These are phyloP conservation scores for Nemania abortiva DNA, from an alignment of 2,329 filamentous ascomycete genomes.

Conservation along the genomic window DNA sequence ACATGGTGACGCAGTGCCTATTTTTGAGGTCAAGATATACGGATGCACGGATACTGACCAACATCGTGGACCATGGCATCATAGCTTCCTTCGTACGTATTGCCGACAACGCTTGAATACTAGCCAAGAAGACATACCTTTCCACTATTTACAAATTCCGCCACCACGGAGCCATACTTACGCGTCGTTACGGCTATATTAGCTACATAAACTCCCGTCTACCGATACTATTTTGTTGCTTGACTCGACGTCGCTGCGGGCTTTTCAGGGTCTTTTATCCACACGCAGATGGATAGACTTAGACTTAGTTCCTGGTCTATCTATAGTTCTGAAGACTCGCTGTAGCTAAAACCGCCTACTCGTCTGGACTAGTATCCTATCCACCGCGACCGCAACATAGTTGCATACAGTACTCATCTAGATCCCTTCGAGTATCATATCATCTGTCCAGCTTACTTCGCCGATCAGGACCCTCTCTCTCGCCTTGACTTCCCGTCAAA, in stretches of 20 bases:
- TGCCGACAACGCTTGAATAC: neutral
- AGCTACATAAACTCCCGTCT: neutral
- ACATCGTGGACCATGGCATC: conserved; percentile 9
- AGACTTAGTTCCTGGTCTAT: neutral
- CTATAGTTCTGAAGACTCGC: neutral
- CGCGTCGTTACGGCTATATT: conserved; percentile 3
- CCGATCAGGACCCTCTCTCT: conserved; percentile 12
- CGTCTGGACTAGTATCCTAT: too few relatives aligned
- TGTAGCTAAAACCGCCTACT: conserved; percentile 1
- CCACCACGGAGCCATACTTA: conserved; percentile 8
- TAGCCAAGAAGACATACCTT: neutral
- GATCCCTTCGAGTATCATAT: neutral
- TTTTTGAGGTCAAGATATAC: conserved; percentile 18
- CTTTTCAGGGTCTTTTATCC: conserved; percentile 26
- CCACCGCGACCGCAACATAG: conserved; percentile 8
- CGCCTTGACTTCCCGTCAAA: conserved; percentile 5
- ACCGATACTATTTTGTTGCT: neutral
- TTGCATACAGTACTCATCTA: neutral
- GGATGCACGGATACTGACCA: conserved; percentile 12
- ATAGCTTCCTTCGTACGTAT: neutral
- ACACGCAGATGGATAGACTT: conserved; percentile 9
- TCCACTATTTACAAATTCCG: neutral
- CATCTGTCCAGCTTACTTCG: conserved; percentile 4
- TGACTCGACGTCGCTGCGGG: conserved; percentile 20
- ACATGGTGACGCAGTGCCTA: conserved; percentile 17